A percentile compares a stretch with the other conserved stretches of the same genome.
Conservation (phyloP, 306 rosid genomes). For the Delonix regia region DNA sequence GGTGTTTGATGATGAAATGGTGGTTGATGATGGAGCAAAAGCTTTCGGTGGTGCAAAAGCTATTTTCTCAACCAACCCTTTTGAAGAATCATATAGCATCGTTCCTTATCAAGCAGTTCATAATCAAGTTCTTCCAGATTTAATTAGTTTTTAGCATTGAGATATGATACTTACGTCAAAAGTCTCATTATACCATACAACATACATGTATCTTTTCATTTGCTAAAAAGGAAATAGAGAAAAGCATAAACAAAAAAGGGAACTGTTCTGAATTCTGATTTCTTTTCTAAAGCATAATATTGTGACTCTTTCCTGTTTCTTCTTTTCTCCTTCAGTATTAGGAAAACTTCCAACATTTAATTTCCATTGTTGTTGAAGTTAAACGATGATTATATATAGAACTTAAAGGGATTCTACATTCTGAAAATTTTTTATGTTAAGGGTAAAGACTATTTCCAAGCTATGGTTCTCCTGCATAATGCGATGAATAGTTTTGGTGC, state of each 20-base stretch:
- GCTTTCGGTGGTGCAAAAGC: constrained; percentile 9
- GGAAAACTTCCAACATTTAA: neutral
- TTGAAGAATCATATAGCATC: constrained; percentile 41
- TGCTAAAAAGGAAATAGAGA: neutral
- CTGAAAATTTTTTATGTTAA: neutral
- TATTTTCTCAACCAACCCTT: constrained; percentile 37
- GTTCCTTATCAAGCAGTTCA: constrained; percentile 33
- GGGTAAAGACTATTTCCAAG: too few relatives aligned
- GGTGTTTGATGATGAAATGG: constrained; percentile 61
- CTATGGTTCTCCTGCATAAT: too few relatives aligned
- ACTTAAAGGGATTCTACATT: neutral
- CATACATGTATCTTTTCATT: neutral
- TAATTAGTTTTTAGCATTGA: constrained; percentile 65
- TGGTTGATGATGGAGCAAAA: constrained; percentile 9
- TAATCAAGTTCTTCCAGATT: constrained; percentile 63
- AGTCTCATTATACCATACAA: neutral
- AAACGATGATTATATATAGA: neutral
- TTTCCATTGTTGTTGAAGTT: neutral
- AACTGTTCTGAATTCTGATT: neutral
- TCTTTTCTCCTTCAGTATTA: constrained; percentile 3
- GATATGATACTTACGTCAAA: neutral
- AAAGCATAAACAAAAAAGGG: neutral
- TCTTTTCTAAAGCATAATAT: constrained; percentile 15
- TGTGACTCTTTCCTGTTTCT: neutral
- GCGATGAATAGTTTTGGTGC: too few relatives aligned